Evolutionary conservation across 345 rosid species (phyloP).

Genomic region (Luvunga scandens): DNA sequence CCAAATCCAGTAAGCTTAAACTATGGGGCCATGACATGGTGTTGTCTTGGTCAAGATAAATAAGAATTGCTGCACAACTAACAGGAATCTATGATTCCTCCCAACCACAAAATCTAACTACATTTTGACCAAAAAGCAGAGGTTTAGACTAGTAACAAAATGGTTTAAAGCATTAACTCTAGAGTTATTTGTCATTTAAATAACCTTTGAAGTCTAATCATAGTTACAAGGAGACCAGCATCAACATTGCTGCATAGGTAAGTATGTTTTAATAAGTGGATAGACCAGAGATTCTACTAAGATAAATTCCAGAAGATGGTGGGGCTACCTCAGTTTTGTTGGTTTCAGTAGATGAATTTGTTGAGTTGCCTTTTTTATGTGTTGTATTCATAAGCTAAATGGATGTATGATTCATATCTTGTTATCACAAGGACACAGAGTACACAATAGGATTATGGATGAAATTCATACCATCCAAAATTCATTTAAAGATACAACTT

Average conservation of each 20-base stretch:
- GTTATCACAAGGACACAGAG: background rate
- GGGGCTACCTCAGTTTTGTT: background rate
- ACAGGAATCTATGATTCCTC: background rate
- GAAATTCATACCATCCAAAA: background rate
- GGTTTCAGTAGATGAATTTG: background rate
- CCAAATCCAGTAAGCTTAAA: conserved; percentile 1
- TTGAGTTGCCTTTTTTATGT: background rate
- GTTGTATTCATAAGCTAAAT: background rate
- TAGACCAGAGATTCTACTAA: background rate
- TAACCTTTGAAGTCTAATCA: background rate
- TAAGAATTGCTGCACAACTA: background rate
- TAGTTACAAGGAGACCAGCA: background rate
- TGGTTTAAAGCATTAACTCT: background rate
- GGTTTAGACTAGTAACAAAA: background rate
- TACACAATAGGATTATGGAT: too few species aligned
- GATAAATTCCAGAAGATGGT: background rate
- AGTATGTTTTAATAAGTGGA: background rate
- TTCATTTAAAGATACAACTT: background rate
- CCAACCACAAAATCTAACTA: background rate
- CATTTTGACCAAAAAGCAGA: background rate
- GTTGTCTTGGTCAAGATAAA: background rate
- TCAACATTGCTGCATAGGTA: background rate
- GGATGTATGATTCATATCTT: background rate
- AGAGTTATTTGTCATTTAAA: background rate
- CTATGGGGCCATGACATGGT: background rate